phyloP scores from a whole-genome alignment of 2,329 filamentous ascomycete species.

The Venturia nashicola region DNA sequence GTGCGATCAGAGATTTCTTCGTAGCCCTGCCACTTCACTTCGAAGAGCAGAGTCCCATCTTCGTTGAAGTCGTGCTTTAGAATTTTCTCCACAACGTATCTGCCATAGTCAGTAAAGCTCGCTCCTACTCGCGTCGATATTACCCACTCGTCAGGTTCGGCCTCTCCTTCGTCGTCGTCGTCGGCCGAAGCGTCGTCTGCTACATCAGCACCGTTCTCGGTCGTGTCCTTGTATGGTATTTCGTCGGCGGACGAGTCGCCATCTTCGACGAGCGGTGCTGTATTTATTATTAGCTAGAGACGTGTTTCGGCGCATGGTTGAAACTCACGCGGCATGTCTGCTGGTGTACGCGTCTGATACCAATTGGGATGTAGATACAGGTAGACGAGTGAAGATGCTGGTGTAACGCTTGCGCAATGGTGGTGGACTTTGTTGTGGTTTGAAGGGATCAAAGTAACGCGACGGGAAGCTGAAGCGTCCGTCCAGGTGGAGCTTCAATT shows the following conservation, averaged over 20 bases:
- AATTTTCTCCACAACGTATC: slow-evolving; percentile 63
- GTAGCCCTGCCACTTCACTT: slow-evolving; percentile 75
- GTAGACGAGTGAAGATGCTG: no score
- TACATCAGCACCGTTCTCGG: slow-evolving; percentile 4
- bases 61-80: slow-evolving; percentile 49
- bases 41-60: slow-evolving; percentile 21
- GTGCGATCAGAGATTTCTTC: slow-evolving; percentile 58
- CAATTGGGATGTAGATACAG: neutral
- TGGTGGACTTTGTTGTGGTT: neutral
- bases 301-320: neutral
- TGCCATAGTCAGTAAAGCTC: neutral
- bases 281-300: neutral
- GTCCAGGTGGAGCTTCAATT: no score
- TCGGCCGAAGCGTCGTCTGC: slow-evolving; percentile 16
- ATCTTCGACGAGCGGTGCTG: neutral
- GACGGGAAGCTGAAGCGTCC: no score
- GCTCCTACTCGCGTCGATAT: slow-evolving; percentile 16
- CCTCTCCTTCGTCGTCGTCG: slow-evolving; percentile 15
- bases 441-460: no score
- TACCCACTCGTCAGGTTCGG: slow-evolving; percentile 33
- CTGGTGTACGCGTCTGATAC: neutral
- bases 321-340: slow-evolving; percentile 10
- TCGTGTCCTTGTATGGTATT: slow-evolving; percentile 16
- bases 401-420: neutral
- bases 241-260: slow-evolving; percentile 14